These are phyloP conservation scores for Ceratobasidium sp. DNA, from an alignment of 1,284 basidiomycete genomes.

Conservation along the genomic window DNA sequence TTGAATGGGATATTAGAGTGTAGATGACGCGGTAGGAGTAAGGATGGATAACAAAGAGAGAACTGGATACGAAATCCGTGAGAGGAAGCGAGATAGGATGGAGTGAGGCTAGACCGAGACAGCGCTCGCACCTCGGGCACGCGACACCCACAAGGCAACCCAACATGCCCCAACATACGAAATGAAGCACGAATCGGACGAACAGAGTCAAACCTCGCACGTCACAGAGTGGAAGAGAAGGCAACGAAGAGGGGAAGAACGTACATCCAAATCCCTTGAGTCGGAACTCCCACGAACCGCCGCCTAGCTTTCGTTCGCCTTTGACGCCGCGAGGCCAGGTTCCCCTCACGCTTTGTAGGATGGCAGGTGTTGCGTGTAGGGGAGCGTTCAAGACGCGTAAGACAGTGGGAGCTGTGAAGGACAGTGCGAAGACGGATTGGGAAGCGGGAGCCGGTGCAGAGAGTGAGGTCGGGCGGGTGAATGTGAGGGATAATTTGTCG, in stretches of 20 bases:
- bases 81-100: constrained; percentile 25
- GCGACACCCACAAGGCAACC: no score
- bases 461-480: constrained; percentile 19
- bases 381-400: constrained; percentile 79
- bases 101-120: no score
- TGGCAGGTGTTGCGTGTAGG: constrained; percentile 76
- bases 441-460: constrained; percentile 13
- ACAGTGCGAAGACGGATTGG: constrained; percentile 71
- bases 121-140: no score
- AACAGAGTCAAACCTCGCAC: not conserved
- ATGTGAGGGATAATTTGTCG: constrained; percentile 34
- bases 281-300: constrained; percentile 75
- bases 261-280: constrained; percentile 80
- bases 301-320: constrained; percentile 79
- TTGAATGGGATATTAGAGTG: no score
- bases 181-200: no score
- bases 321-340: constrained; percentile 84
- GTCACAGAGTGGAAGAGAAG: not conserved
- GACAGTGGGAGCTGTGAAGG: constrained; percentile 71
- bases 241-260: constrained; percentile 49
- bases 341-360: constrained; percentile 76
- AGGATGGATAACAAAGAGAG: constrained; percentile 39
- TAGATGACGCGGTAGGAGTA: constrained; percentile 8
- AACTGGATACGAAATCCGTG: no score
- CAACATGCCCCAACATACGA: no score